phyloP scores from a whole-genome alignment of 2,329 filamentous ascomycete species.

The Alternaria ethzedia region DNA sequence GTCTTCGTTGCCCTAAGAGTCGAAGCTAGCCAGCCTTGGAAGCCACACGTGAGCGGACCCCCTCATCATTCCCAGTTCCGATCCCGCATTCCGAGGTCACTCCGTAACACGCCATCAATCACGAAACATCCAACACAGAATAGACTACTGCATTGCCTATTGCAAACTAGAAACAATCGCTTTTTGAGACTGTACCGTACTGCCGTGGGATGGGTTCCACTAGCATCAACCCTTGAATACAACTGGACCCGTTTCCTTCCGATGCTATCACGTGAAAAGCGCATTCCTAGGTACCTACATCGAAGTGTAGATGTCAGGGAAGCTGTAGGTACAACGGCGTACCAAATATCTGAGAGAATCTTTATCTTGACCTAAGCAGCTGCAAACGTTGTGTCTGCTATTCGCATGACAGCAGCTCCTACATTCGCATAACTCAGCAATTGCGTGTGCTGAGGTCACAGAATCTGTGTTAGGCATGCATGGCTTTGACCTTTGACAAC shows the following conservation, averaged over 20 bases:
- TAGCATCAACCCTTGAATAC: not conserved
- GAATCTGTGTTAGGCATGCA: not conserved
- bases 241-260: not conserved
- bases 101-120: not conserved
- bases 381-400: not conserved
- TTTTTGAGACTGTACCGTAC: not conserved
- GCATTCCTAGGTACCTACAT: not conserved
- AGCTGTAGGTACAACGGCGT: not conserved
- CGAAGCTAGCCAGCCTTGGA: not conserved
- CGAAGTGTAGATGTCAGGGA: not conserved
- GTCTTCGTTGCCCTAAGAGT: not conserved
- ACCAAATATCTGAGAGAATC: not conserved
- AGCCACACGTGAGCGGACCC: not conserved
- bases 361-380: not conserved
- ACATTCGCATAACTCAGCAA: not conserved
- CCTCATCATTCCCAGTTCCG: not conserved
- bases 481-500: not conserved
- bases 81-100: not conserved
- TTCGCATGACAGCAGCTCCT: not conserved
- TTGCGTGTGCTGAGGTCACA: not conserved
- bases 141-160: not conserved
- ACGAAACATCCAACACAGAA: not conserved
- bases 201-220: not conserved
- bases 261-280: not conserved
- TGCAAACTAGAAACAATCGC: rapidly evolving